A percentile compares a stretch with the other conserved stretches of the same genome.
These are phyloP conservation scores for Andrographis paniculata DNA, from an alignment of 305 asterid species.

Conservation along the genomic window DNA sequence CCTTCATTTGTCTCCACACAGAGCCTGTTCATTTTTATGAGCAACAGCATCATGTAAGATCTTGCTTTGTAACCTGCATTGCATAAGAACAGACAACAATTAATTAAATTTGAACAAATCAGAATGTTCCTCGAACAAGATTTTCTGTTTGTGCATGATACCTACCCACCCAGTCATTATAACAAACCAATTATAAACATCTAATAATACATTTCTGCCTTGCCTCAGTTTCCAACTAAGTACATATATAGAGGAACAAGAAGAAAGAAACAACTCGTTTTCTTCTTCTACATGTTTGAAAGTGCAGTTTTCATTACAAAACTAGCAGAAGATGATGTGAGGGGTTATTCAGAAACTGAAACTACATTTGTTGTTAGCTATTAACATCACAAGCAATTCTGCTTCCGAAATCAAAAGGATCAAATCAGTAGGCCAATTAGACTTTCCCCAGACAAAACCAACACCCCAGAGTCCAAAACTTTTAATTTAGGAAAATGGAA, in stretches of 20 bases:
- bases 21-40: conserved; percentile 53
- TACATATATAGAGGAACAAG: too few relatives aligned
- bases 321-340: not conserved
- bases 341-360: not conserved
- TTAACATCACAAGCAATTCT: not conserved
- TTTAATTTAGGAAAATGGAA: too few relatives aligned
- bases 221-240: too few relatives aligned
- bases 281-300: too few relatives aligned
- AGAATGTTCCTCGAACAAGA: not conserved
- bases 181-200: too few relatives aligned
- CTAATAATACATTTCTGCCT: too few relatives aligned
- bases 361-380: not conserved
- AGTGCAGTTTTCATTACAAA: not conserved
- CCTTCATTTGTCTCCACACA: conserved; percentile 61
- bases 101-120: not conserved
- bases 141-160: too few relatives aligned
- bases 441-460: too few relatives aligned
- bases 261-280: too few relatives aligned
- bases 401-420: not conserved
- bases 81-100: conserved; percentile 7
- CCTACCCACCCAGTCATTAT: too few relatives aligned
- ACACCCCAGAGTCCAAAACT: too few relatives aligned
- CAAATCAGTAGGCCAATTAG: too few relatives aligned
- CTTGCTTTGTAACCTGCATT: conserved; percentile 74
- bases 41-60: conserved; percentile 63